A percentile compares a stretch with the other conserved stretches of the same genome.
Evolutionary conservation across 2,329 filamentous ascomycete genomes (phyloP).

Genomic region (Fusarium paranaense): DNA sequence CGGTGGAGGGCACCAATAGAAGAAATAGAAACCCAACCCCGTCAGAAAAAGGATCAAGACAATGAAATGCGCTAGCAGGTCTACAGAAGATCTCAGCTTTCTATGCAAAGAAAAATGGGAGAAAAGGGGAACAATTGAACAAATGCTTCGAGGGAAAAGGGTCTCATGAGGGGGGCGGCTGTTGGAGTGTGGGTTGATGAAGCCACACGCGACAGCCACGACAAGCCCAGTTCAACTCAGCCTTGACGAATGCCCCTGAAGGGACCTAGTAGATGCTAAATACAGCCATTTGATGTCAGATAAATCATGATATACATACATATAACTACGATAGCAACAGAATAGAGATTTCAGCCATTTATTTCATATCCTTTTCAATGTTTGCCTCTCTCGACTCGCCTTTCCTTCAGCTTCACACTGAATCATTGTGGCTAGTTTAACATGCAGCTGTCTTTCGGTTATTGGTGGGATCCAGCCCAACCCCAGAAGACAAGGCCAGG

Average conservation of each 20-base stretch:
- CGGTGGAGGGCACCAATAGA: constrained; percentile 16
- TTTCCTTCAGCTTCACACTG: not conserved
- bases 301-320: not conserved
- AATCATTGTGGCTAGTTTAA: not conserved
- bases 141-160: constrained; percentile 5
- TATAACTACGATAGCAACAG: not conserved
- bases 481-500: constrained; percentile 7
- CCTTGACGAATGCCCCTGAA: constrained; percentile 19
- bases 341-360: not conserved
- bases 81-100: not conserved
- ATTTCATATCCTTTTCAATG: not conserved
- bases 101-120: not conserved
- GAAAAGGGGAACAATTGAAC: not conserved
- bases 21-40: not conserved
- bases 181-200: constrained; percentile 14
- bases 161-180: constrained; percentile 13
- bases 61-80: not conserved
- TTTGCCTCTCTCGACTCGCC: not conserved
- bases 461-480: constrained; percentile 27
- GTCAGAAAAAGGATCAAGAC: not conserved
- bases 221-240: constrained; percentile 22
- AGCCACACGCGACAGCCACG: constrained; percentile 26
- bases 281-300: not conserved
- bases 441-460: not conserved
- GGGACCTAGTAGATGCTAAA: not conserved